Evolutionary conservation across 306 rosid species (phyloP).

Genomic region (Ormosia emarginata): DNA sequence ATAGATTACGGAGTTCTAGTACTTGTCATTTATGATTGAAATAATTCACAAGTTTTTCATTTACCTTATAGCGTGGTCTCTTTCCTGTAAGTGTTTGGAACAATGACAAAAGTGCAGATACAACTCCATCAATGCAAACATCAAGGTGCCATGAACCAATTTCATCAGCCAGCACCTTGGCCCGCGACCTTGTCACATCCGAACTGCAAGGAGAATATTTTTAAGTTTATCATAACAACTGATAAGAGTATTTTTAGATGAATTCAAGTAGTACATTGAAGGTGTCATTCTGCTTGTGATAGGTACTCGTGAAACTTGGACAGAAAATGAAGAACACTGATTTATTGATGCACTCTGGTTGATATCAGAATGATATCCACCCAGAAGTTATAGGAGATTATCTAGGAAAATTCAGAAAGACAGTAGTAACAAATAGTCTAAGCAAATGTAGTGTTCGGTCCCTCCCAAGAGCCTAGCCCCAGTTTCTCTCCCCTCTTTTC

Average conservation of each 20-base stretch:
- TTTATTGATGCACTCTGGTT: too few species aligned
- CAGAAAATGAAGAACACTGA: too few species aligned
- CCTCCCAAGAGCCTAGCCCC: too few species aligned
- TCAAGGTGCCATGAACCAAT: conserved; percentile 98
- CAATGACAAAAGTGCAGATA: conserved; percentile 65
- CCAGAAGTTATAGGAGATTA: too few species aligned
- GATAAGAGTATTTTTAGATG: background rate
- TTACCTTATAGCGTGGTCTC: conserved; percentile 74
- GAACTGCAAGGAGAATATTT: conserved; percentile 58
- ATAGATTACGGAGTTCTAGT: background rate
- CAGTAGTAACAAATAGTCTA: too few species aligned
- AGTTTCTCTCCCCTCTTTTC: too few species aligned
- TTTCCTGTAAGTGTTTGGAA: conserved; percentile 87
- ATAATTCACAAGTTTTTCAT: conserved; percentile 1
- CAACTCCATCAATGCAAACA: conserved; percentile 75
- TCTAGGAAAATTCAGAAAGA: too few species aligned
- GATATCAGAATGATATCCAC: too few species aligned
- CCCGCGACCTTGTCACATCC: conserved; percentile 64
- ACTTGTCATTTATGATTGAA: background rate
- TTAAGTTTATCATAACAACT: background rate
- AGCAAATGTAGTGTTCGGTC: too few species aligned
- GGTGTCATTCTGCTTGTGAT: background rate
- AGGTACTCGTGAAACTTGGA: too few species aligned
- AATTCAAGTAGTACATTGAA: conserved; percentile 5
- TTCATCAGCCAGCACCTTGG: conserved; percentile 80